These are phyloP conservation scores for Nicotiana tabacum DNA, from an alignment of 257 asterid species.

Conservation along the genomic window DNA sequence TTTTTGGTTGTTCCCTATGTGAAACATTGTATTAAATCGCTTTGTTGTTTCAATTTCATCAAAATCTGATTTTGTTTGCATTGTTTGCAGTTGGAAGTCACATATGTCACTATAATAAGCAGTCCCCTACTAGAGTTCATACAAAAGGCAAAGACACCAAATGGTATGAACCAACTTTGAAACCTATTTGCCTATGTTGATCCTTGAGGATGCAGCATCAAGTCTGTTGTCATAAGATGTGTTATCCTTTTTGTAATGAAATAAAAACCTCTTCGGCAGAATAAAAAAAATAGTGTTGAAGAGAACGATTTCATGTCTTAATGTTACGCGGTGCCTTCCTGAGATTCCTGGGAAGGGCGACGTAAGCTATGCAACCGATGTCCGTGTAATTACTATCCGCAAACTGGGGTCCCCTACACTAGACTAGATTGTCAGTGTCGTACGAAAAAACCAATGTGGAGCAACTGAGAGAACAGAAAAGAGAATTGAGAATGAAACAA, in stretches of 20 bases:
- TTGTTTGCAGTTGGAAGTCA: constrained; percentile 5
- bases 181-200: not conserved
- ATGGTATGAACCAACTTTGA: not conserved
- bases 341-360: no score
- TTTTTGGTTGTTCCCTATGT: not conserved
- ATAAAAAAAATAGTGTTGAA: not conserved
- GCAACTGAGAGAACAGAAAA: no score
- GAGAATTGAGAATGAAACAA: no score
- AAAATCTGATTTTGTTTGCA: not conserved
- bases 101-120: not conserved
- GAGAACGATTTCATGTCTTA: not conserved
- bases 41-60: not conserved
- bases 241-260: not conserved
- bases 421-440: no score
- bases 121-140: not conserved
- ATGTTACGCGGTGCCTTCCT: no score
- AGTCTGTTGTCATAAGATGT: not conserved
- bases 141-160: not conserved
- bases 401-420: no score
- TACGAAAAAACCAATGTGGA: no score
- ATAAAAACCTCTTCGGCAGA: not conserved
- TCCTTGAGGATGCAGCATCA: not conserved
- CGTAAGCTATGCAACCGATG: no score
- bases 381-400: no score
- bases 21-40: not conserved